A percentile compares a stretch with the other conserved stretches of the same genome.
Conservation (phyloP, 164 flowering plant genomes). For the Pachysandra terminalis region DNA sequence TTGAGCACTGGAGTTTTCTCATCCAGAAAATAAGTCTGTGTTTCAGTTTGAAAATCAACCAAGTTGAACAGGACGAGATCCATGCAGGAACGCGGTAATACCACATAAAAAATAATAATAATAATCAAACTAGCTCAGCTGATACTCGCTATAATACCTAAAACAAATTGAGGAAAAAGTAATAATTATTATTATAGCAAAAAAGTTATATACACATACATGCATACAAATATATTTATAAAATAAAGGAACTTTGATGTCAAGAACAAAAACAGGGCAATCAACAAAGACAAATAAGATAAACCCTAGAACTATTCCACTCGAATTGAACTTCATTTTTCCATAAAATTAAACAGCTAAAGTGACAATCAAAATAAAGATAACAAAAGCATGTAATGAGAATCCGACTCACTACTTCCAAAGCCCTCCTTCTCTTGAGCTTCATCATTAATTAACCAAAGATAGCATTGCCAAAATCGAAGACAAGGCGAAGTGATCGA, state of each 20-base stretch:
- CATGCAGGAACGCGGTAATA: neutral
- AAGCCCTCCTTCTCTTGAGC: conserved; percentile 49
- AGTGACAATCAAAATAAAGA: neutral
- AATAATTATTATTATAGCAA: neutral
- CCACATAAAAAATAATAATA: neutral
- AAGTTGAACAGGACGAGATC: neutral
- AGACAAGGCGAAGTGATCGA: conserved; percentile 18
- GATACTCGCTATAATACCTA: neutral
- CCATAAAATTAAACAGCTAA: neutral
- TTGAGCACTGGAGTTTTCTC: neutral
- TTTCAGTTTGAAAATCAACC: neutral
- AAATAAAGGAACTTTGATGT: neutral
- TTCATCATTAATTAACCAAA: conserved; percentile 46
- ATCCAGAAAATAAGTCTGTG: neutral
- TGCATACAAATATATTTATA: neutral
- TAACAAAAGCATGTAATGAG: neutral
- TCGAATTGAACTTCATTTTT: neutral
- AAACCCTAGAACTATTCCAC: neutral
- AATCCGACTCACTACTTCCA: conserved; percentile 52
- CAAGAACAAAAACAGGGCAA: neutral
- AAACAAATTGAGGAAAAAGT: neutral
- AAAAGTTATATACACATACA: neutral
- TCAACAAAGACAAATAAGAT: neutral
- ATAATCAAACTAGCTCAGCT: neutral
- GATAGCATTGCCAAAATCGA: conserved; percentile 30